Percentiles rank a stretch among this genome's conserved stretches.
Evolutionary conservation across 2,329 filamentous ascomycete genomes (phyloP).

Genomic region (Orbilia javanica): DNA sequence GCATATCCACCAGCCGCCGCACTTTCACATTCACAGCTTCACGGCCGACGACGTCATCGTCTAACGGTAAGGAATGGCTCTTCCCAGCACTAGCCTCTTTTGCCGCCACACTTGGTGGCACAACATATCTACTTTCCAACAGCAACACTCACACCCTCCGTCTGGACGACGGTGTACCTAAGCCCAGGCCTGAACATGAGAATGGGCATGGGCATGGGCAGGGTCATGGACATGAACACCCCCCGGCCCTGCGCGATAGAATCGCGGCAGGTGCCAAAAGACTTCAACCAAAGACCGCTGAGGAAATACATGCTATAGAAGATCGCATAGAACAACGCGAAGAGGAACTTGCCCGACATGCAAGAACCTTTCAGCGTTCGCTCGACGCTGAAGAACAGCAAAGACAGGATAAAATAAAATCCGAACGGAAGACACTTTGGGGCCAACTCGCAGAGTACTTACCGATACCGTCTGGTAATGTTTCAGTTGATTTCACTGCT

Average conservation of each 20-base stretch:
- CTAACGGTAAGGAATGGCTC: conserved; percentile 26
- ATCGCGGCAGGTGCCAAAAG: conserved; percentile 42
- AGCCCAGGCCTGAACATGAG: background rate
- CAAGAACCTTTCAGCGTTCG: conserved; percentile 48
- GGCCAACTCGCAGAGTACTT: conserved; percentile 43
- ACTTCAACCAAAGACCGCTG: conserved; percentile 43
- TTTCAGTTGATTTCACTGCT: conserved; percentile 46
- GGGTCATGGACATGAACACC: background rate
- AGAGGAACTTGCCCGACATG: conserved; percentile 47
- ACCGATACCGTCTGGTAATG: conserved; percentile 32
- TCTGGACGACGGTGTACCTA: conserved; percentile 34
- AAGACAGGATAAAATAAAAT: conserved; percentile 28
- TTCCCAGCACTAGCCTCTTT: conserved; percentile 33
- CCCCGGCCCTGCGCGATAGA: conserved; percentile 16
- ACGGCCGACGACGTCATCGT: background rate
- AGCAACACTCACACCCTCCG: conserved; percentile 34
- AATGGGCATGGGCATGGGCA: background rate
- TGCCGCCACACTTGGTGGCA: conserved; percentile 35
- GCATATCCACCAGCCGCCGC: background rate
- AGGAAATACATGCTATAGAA: conserved; percentile 47
- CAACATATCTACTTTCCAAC: conserved; percentile 43
- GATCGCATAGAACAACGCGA: conserved; percentile 50
- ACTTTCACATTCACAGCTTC: conserved; percentile 3
- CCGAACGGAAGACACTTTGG: conserved; percentile 39
- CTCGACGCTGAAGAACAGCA: conserved; percentile 40